Base-by-base conservation (phyloP, 2,329 filamentous ascomycete species). In the Cryphonectria parasitica region DNA sequence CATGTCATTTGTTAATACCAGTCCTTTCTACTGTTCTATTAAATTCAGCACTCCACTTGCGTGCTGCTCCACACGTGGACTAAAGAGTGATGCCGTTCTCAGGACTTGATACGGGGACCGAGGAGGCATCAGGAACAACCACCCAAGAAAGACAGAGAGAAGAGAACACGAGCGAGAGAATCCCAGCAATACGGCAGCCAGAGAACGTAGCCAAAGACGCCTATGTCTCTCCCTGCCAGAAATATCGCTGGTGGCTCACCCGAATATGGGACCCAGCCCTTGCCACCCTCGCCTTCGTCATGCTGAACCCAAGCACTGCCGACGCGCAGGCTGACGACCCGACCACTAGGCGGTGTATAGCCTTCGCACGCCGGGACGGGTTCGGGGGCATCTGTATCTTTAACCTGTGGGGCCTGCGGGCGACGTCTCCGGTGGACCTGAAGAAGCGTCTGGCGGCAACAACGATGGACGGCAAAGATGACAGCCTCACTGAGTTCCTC, bases 291-390 rank as follows among this genome's bases (percentile, higher is more conserved):
- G 58, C 58, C 58, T 61, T 61, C 34, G 58, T 61, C 58, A 61
- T 61, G 58, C 34, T 61, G 58, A 61, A 61, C 58, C 58, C 58
- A 6, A 61, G 58, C 58, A 61, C 58, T 2, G 58, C 58, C 19
- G 58, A 61, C 58, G 58, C 58, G 17, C 31, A 36, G 34, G 34
- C 58, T 17, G 58, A 61, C 34, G 58, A 61, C 58, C 58, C 58
- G 34, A 61, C 58, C 34, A 61, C 39, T 7, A 22, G 58, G 31
- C 58, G 58, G 19, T 61, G 58, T 17, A 6, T 61, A 8, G 34
- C 17, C 58, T 61, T 61, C 19, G 58, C 58, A 19, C 58, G 34
- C 34, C 58, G 58, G 22, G 58, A 61, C 34, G 58, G 58, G 7
- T 39, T 11, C 58, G 58, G 58, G 17, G 58, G 6, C 6, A 61